Percentiles rank a stretch among this genome's conserved stretches.
Evolutionary conservation across 169 alveolate genomes (phyloP).

Genomic region (Plasmodium gallinaceum): DNA sequence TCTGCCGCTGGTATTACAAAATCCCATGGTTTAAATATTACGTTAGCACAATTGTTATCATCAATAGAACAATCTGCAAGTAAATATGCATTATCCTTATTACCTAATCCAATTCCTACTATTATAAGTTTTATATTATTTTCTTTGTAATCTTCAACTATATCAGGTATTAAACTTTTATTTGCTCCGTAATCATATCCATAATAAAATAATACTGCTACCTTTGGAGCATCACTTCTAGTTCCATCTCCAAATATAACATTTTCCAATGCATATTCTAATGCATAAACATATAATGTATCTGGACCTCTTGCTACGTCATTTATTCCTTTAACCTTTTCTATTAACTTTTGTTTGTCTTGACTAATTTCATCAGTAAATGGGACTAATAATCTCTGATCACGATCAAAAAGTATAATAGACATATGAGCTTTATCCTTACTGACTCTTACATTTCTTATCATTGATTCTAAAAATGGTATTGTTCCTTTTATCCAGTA

Average conservation of each 20-base stretch:
- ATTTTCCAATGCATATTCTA: slow-evolving; percentile 49
- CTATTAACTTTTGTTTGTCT: slow-evolving; percentile 63
- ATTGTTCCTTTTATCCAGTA: slow-evolving; percentile 68
- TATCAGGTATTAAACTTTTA: slow-evolving; percentile 56
- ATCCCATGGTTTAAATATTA: slow-evolving; percentile 63
- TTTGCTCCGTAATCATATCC: slow-evolving; percentile 75
- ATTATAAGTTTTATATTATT: slow-evolving; percentile 47
- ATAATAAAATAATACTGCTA: slow-evolving; percentile 63
- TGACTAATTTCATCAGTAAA: slow-evolving; percentile 69
- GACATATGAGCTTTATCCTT: slow-evolving; percentile 75
- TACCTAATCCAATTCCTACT: slow-evolving; percentile 53
- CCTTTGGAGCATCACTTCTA: slow-evolving; percentile 64
- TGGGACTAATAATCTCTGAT: slow-evolving; percentile 46
- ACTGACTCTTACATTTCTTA: slow-evolving; percentile 49
- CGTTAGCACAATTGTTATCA: slow-evolving; percentile 44
- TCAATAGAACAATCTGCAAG: slow-evolving; percentile 56
- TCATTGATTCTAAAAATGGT: slow-evolving; percentile 75
- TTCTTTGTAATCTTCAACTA: slow-evolving; percentile 51
- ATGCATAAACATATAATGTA: slow-evolving; percentile 53
- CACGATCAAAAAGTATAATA: slow-evolving; percentile 29
- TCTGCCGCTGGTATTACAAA: slow-evolving; percentile 71
- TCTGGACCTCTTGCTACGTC: slow-evolving; percentile 23
- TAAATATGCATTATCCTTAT: slow-evolving; percentile 63
- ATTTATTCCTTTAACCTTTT: slow-evolving; percentile 34
- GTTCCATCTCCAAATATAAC: slow-evolving; percentile 72